These are phyloP conservation scores for Aegle marmelos DNA, from an alignment of 345 rosid genomes.

Conservation along the genomic window DNA sequence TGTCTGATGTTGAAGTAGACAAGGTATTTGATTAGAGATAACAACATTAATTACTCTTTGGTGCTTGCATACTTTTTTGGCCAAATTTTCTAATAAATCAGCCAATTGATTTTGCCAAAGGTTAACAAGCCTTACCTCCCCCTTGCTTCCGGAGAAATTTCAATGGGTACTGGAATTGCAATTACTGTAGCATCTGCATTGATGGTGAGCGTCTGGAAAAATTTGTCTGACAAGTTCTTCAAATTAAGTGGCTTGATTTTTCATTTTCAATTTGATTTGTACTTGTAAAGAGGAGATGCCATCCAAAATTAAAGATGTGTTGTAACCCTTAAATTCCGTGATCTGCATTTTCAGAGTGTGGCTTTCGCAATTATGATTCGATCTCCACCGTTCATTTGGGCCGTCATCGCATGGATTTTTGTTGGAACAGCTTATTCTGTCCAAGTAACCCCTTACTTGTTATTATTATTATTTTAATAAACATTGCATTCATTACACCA, in stretches of 20 bases:
- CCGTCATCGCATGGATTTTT: background rate
- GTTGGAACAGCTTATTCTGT: background rate
- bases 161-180: background rate
- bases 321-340: background rate
- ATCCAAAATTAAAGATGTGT: too few species aligned
- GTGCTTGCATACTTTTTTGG: background rate
- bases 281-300: too few species aligned
- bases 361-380: background rate
- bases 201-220: background rate
- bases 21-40: slow-evolving; percentile 16
- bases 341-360: background rate
- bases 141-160: background rate
- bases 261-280: background rate
- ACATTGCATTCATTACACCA: too few species aligned
- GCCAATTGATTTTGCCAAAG: background rate
- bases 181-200: background rate
- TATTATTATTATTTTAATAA: too few species aligned
- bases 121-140: background rate
- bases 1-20: slow-evolving; percentile 31
- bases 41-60: too few species aligned
- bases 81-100: background rate
- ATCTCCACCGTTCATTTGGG: background rate
- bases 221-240: background rate
- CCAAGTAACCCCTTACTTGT: background rate
- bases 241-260: background rate